phyloP scores from a whole-genome alignment of 1,284 basidiomycete genomes.

The Microbotryomycetes sp. region DNA sequence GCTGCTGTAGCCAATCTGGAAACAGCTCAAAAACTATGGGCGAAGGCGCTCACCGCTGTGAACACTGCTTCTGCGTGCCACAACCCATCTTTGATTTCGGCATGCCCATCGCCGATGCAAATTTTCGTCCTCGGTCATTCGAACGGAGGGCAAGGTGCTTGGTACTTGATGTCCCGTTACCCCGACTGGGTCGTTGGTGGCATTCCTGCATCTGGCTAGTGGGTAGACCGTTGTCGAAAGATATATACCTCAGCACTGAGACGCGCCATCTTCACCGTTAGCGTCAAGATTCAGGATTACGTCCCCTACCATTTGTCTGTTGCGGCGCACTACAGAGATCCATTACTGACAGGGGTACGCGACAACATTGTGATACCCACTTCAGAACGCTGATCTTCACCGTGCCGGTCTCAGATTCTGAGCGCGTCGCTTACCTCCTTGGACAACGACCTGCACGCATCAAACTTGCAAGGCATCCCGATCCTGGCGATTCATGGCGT shows the following conservation, averaged over 20 bases:
- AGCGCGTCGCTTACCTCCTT: constrained; percentile 66
- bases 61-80: background rate
- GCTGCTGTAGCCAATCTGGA: too few relatives aligned
- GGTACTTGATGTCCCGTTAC: constrained; percentile 66
- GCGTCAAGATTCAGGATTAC: constrained; percentile 77
- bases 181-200: constrained; percentile 64
- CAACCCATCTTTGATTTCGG: background rate
- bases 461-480: constrained; percentile 60
- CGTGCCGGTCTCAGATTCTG: constrained; percentile 49
- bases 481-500: constrained; percentile 69
- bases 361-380: background rate
- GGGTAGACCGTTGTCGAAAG: background rate
- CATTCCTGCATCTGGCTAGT: constrained; percentile 27
- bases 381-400: background rate
- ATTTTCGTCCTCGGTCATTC: constrained; percentile 75
- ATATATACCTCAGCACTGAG: background rate
- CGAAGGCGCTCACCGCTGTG: constrained; percentile 4
- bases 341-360: constrained; percentile 52
- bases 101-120: constrained; percentile 39
- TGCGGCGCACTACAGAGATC: constrained; percentile 64
- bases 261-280: constrained; percentile 45
- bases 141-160: constrained; percentile 85
- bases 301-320: constrained; percentile 60
- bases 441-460: constrained; percentile 76
- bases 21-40: constrained; percentile 6